phyloP scores from a whole-genome alignment of 176 grass and related monocot species.

The Secale cereale region DNA sequence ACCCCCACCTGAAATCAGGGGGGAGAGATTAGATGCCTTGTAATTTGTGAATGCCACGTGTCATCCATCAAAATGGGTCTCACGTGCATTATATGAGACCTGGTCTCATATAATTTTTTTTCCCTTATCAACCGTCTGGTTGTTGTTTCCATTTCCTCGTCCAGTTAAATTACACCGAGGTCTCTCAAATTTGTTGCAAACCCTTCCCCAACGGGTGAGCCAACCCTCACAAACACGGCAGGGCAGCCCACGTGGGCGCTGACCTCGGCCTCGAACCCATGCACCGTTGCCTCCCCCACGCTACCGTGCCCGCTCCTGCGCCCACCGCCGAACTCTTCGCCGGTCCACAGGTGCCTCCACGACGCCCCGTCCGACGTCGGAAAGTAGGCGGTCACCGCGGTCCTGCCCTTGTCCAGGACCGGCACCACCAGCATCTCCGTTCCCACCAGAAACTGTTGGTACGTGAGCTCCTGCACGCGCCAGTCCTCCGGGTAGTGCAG shows the following conservation, averaged over 20 bases:
- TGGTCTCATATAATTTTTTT: too few relatives aligned
- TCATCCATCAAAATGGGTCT: too few relatives aligned
- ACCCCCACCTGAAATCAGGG: too few relatives aligned
- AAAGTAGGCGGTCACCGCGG: conserved; percentile 67
- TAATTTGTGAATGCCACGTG: too few relatives aligned
- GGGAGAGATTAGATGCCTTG: too few relatives aligned
- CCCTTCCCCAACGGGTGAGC: conserved; percentile 51
- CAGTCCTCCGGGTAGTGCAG: conserved; percentile 79
- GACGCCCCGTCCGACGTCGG: conserved; percentile 34
- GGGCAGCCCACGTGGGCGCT: conserved; percentile 58
- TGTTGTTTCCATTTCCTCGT: too few relatives aligned
- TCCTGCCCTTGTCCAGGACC: conserved; percentile 71
- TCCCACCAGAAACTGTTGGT: conserved; percentile 81
- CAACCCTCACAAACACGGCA: conserved; percentile 68
- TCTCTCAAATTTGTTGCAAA: conserved; percentile 72
- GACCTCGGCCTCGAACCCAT: conserved; percentile 57
- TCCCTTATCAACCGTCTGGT: too few relatives aligned
- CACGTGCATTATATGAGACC: too few relatives aligned
- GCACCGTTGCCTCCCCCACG: neutral
- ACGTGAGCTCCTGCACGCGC: conserved; percentile 55
- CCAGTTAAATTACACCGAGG: conserved; percentile 17
- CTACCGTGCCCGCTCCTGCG: neutral
- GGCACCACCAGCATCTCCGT: conserved; percentile 83
- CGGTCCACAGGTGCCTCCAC: conserved; percentile 83
- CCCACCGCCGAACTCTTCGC: conserved; percentile 32